These are phyloP conservation scores for Akanthomyces muscarius DNA, from an alignment of 2,329 filamentous ascomycete genomes.

Conservation along the genomic window DNA sequence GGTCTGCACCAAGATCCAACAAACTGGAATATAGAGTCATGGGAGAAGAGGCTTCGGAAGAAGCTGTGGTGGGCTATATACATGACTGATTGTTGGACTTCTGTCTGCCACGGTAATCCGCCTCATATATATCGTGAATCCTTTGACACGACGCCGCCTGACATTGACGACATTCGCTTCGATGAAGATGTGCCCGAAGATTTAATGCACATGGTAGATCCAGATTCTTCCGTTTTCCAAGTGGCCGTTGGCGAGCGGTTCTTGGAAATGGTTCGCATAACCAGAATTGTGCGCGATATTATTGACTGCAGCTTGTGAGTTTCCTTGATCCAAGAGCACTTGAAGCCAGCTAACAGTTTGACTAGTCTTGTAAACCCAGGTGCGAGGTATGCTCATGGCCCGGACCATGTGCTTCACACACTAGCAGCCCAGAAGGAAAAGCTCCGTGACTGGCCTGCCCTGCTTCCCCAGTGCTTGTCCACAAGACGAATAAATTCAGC, in stretches of 20 bases:
- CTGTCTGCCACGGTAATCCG: conserved; percentile 44
- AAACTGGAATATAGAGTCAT: conserved; percentile 38
- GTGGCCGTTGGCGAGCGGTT: conserved; percentile 37
- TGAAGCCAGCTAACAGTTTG: conserved; percentile 8
- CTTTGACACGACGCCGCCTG: conserved; percentile 36
- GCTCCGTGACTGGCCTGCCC: conserved; percentile 34
- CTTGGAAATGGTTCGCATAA: conserved; percentile 31
- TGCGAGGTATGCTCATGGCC: conserved; percentile 18
- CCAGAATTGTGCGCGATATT: conserved; percentile 29
- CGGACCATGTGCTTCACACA: conserved; percentile 21
- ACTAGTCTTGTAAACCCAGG: conserved; percentile 26
- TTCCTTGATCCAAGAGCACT: neutral
- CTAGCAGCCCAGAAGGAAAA: conserved; percentile 27
- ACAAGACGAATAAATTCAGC: conserved; percentile 22
- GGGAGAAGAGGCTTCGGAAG: conserved; percentile 41
- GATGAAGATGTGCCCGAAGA: conserved; percentile 40
- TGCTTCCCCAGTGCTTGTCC: conserved; percentile 34
- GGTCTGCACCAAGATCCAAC: conserved; percentile 42
- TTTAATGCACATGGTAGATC: conserved; percentile 33
- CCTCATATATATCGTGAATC: conserved; percentile 39
- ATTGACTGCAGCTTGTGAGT: conserved; percentile 34
- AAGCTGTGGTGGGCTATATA: conserved; percentile 46
- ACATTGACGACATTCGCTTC: conserved; percentile 39
- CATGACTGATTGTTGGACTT: conserved; percentile 41
- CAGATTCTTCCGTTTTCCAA: conserved; percentile 29